Percentiles rank a stretch among this genome's conserved stretches.
Evolutionary conservation across 2,329 filamentous ascomycete species (phyloP).

Genomic region (Whalleya microplaca): DNA sequence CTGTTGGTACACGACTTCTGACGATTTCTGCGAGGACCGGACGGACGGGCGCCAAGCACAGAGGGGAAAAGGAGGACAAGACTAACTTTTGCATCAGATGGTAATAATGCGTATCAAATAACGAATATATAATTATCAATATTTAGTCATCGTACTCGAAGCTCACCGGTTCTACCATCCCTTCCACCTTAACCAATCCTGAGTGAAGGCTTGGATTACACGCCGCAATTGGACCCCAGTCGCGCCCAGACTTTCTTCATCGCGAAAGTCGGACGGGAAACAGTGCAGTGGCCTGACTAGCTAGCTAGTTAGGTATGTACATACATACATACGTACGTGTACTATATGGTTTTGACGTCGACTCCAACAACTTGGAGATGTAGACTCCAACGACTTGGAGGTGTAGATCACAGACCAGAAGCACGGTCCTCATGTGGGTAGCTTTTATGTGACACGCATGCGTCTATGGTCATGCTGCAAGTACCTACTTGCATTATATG

Average conservation of each 20-base stretch:
- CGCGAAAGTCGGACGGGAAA: slow-evolving; percentile 6
- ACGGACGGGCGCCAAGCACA: no score
- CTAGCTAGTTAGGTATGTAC: slow-evolving; percentile 4
- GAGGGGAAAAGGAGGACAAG: no score
- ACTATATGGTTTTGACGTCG: no score
- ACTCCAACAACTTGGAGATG: no score
- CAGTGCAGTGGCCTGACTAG: slow-evolving; percentile 6
- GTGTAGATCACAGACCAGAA: slow-evolving; percentile 18
- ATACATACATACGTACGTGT: no score
- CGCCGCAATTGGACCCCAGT: slow-evolving; percentile 18
- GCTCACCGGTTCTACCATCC: slow-evolving; percentile 4
- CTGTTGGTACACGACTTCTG: no score
- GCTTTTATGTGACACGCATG: slow-evolving; percentile 27
- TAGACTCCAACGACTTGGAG: no score
- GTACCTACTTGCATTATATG: neutral
- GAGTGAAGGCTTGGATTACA: slow-evolving; percentile 11
- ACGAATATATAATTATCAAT: neutral
- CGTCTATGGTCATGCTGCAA: slow-evolving; percentile 15
- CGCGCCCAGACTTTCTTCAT: slow-evolving; percentile 17
- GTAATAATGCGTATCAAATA: neutral
- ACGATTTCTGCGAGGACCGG: no score
- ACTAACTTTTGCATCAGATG: neutral
- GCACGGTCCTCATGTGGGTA: slow-evolving; percentile 25
- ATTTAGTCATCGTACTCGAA: neutral
- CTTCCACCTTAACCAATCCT: slow-evolving; percentile 19